A percentile compares a stretch with the other conserved stretches of the same genome.
phyloP scores from a whole-genome alignment of 805 yeast genomes.

The Metschnikowia matae region DNA sequence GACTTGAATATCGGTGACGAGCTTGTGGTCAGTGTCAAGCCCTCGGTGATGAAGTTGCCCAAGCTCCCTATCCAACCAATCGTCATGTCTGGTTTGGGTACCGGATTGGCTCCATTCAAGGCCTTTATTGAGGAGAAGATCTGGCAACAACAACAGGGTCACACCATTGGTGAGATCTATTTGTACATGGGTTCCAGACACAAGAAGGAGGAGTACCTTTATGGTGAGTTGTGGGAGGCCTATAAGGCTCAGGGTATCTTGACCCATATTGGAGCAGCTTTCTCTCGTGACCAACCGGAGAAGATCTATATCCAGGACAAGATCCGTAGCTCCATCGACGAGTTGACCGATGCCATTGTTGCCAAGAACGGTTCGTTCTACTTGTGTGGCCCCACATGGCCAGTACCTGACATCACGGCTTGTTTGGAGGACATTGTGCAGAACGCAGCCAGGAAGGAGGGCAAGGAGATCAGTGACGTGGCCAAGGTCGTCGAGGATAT shows the following conservation, averaged over 20 bases:
- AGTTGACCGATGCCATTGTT: conserved; percentile 75
- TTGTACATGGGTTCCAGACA: conserved; percentile 92
- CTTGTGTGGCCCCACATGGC: conserved; percentile 99
- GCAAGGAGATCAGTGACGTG: conserved; percentile 60
- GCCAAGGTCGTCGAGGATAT: conserved; percentile 83
- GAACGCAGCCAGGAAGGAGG: conserved; percentile 65
- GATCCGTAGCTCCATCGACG: conserved; percentile 71
- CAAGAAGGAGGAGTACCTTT: conserved; percentile 88
- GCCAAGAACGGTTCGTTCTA: conserved; percentile 83
- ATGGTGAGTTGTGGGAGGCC: conserved; percentile 98
- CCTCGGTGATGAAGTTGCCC: conserved; percentile 95
- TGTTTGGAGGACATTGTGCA: conserved; percentile 79
- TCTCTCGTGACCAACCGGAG: conserved; percentile 94
- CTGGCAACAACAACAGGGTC: conserved; percentile 88
- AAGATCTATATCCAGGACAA: conserved; percentile 94
- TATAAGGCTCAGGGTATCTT: conserved; percentile 86
- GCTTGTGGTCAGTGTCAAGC: conserved; percentile 89
- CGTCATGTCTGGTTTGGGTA: conserved; percentile 95
- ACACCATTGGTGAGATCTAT: conserved; percentile 83
- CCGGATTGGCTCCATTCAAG: conserved; percentile 97
- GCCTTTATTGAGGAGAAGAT: conserved; percentile 94
- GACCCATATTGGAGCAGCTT: conserved; percentile 96
- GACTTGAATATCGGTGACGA: conserved; percentile 78
- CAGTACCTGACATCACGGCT: conserved; percentile 92
- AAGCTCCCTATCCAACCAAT: conserved; percentile 83